phyloP scores from a whole-genome alignment of 2,329 filamentous ascomycete genomes.

The Pseudogymnoascus sp. region DNA sequence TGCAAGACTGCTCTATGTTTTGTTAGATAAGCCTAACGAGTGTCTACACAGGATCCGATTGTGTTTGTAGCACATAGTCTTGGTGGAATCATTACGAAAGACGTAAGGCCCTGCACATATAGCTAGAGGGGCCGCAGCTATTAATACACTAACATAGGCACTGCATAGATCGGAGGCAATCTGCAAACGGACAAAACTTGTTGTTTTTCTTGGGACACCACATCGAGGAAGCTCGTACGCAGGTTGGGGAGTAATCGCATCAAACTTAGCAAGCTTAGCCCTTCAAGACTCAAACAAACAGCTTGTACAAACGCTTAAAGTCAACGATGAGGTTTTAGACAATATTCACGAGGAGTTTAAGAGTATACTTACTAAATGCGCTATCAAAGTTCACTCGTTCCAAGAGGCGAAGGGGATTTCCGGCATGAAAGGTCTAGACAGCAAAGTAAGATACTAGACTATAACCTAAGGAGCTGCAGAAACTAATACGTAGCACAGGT shows the following conservation, averaged over 20 bases:
- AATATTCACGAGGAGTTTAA: slow-evolving; percentile 32
- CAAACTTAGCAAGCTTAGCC: slow-evolving; percentile 28
- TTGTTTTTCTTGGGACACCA: slow-evolving; percentile 35
- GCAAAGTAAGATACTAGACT: slow-evolving; percentile 24
- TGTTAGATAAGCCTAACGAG: slow-evolving; percentile 11
- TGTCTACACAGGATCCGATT: slow-evolving; percentile 24
- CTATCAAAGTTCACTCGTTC: slow-evolving; percentile 34
- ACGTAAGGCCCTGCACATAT: neutral
- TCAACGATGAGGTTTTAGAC: slow-evolving; percentile 32
- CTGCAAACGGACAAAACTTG: slow-evolving; percentile 25
- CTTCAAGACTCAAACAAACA: slow-evolving; percentile 31
- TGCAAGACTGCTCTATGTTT: slow-evolving; percentile 13
- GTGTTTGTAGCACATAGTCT: slow-evolving; percentile 33
- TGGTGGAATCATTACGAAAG: slow-evolving; percentile 27
- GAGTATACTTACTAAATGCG: slow-evolving; percentile 19
- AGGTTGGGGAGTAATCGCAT: slow-evolving; percentile 29
- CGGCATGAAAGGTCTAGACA: slow-evolving; percentile 29
- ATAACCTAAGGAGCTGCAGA: neutral
- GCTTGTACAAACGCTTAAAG: slow-evolving; percentile 27
- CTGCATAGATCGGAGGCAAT: slow-evolving; percentile 26
- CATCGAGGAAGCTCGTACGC: slow-evolving; percentile 31
- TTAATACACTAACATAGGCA: slow-evolving; percentile 21
- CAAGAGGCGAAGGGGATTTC: slow-evolving; percentile 30
- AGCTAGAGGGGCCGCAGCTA: neutral
- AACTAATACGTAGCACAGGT: neutral